Conservation (phyloP, 2,329 filamentous ascomycete species). For the Elsinoe ampelina region DNA sequence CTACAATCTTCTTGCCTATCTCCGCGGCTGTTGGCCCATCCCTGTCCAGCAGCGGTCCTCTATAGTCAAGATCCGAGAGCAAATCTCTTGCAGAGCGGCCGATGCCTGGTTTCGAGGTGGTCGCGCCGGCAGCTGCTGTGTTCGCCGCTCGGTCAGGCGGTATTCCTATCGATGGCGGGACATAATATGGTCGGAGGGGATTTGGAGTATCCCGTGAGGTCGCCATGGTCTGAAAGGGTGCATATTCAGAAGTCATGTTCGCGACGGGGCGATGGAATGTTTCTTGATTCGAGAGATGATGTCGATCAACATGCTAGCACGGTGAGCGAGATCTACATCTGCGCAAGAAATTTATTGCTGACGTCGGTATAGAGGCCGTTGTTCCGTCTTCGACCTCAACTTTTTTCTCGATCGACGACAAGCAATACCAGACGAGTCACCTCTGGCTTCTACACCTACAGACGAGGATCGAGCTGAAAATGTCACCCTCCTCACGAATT, state of each 20-base stretch:
- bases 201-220: constrained; percentile 45
- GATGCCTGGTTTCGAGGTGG: constrained; percentile 41
- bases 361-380: neutral
- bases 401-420: neutral
- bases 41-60: constrained; percentile 66
- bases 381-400: neutral
- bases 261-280: constrained; percentile 3
- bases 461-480: neutral
- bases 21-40: constrained; percentile 63
- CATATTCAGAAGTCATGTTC: constrained; percentile 15
- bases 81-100: constrained; percentile 67
- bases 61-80: constrained; percentile 84
- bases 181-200: constrained; percentile 62
- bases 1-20: constrained; percentile 65
- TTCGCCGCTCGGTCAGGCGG: constrained; percentile 36
- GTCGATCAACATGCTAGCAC: neutral
- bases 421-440: too few relatives aligned
- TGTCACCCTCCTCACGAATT: neutral
- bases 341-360: constrained; percentile 1
- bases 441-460: too few relatives aligned
- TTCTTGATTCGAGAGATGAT: constrained; percentile 9
- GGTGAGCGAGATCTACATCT: neutral
- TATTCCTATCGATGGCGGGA: constrained; percentile 57
- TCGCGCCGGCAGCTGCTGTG: constrained; percentile 18
- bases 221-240: constrained; percentile 29